Base-by-base conservation (phyloP, 441 rosid genomes). In the Populus hybrid region DNA sequence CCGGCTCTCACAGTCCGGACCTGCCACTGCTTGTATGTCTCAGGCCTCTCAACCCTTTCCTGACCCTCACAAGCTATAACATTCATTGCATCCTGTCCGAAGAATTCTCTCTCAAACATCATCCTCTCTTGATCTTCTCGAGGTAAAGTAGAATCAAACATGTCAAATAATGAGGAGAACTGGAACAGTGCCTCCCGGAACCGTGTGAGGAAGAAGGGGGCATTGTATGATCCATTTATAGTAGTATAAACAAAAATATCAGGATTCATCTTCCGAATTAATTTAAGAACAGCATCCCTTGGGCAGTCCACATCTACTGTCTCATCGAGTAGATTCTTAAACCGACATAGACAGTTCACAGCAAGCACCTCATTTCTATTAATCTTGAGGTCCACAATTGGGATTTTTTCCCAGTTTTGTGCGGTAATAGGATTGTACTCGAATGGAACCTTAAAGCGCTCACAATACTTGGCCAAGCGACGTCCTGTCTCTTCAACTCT, bases 21-120 rank as follows among this genome's bases (percentile, higher is more conserved):
- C 40, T 89, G 94, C 97, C 97, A 94, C 80, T 89, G 97, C 87
- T 85, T 93, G 78, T 86, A 90, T 6, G 94, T 88, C 86, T 90
- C 98, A 0, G 97, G 97, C 83, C 98, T 88, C 81, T 89, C 92
- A 3, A 85, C 83, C 82, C 97, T 82, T 67, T 88, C 93, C 42
- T 65, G 24, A 14, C 95, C 97, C 85, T 94, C 97, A 30, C 91
- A 91, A 0, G 97, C 97, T 63, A 90, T 77, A 28, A 82, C 88
- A 16, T 92, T 94, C 85, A 88, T 83, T 0, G 82, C 86, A 70
- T 87, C 93, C 63, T 88, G 85, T 75, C 95, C 95, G n/a, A 80
- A 86, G 65, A 89, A 81, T 86, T 93, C 95, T 35, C 85, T 82
- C 87, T 93, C 98, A 11, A 85, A 79, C 84, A 86, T 79, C 67